Evolutionary conservation across 192 early-diverging fungal species (phyloP), one percentile per base, ranked within the genome.

Genomic region (Entomortierella chlamydospora): DNA sequence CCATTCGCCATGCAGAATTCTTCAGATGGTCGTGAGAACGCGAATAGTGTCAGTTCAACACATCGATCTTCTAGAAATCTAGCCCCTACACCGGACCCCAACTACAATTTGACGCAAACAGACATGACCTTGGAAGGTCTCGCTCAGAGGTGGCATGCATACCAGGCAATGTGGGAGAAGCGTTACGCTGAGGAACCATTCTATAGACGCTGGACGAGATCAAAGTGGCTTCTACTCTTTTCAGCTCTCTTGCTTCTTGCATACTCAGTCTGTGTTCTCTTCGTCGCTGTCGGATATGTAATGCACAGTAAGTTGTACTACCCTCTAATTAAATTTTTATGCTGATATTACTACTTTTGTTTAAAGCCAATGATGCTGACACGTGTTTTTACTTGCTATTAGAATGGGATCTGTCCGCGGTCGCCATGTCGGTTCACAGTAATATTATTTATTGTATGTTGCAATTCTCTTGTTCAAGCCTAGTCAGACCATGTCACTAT

Each of bases 171-270:
- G n/a, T 62, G 67, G 72, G 54, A 52, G 64, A 74, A 67, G 64
- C 25, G 22, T 0, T 73, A 73, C 29, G n/a, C 45, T 1, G 72
- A 74, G 15, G 57, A 61, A 42, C 72, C 72, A 37, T 74, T 74
- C 47, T 74, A 74, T 34, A 67, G 33, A 23, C 72, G 72, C 64
- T 74, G 72, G 72, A 74, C 72, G 42, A 55, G 47, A 64, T 78
- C 73, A 26, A 70, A 69, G 22, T 68, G 57, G 55, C 53, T 70
- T 5, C 34, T 70, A 17, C 23, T 65, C 12, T 18, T 64, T 10
- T 56, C 73, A 9, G 23, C 42, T 0, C 17, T 65, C 4, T 37
- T 74, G 17, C 59, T 74, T 3, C 41, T 74, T 7, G 57, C 18
- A 26, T 74, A 74, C 52, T 74, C 72, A 26, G 53, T 33, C 23